Evolutionary conservation across 805 yeast genomes (phyloP).

Genomic region (Ogataea nakhonphanomensis): DNA sequence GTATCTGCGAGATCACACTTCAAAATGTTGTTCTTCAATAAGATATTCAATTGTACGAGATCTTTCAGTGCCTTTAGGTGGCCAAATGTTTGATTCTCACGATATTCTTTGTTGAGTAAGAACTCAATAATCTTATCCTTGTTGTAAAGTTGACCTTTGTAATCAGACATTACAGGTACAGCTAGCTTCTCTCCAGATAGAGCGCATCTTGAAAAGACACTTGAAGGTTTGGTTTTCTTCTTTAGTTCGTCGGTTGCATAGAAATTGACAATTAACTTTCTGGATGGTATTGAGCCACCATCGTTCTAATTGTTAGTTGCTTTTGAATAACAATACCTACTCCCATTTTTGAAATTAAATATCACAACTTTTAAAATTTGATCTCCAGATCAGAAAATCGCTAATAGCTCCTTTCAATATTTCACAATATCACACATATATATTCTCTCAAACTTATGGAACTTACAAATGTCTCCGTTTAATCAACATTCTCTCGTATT

Average conservation of each 20-base stretch:
- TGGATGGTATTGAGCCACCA: slow-evolving; percentile 68
- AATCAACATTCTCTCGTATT: slow-evolving; percentile 3
- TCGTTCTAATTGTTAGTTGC: slow-evolving; percentile 42
- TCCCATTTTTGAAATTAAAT: slow-evolving; percentile 11
- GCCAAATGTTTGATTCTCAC: slow-evolving; percentile 14
- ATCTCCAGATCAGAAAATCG: neutral
- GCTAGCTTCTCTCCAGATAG: slow-evolving; percentile 40
- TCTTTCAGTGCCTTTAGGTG: slow-evolving; percentile 33
- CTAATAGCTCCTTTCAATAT: neutral
- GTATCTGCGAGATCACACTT: slow-evolving; percentile 37
- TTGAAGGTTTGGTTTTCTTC: slow-evolving; percentile 16
- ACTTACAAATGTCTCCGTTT: neutral
- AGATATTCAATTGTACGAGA: slow-evolving; percentile 32
- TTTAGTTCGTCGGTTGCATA: slow-evolving; percentile 16
- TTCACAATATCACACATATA: neutral
- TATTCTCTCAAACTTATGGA: neutral
- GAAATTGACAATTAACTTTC: slow-evolving; percentile 45
- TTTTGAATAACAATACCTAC: slow-evolving; percentile 9
- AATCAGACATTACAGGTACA: slow-evolving; percentile 65
- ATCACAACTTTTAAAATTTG: neutral
- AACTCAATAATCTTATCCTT: slow-evolving; percentile 61
- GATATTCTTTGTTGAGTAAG: slow-evolving; percentile 37
- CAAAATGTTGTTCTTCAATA: slow-evolving; percentile 27
- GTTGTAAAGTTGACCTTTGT: slow-evolving; percentile 59
- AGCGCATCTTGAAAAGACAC: slow-evolving; percentile 47